A percentile compares a stretch with the other conserved stretches of the same genome.
Conservation (phyloP, 495 filamentous ascomycete species). For the Penicillium diatomitis region DNA sequence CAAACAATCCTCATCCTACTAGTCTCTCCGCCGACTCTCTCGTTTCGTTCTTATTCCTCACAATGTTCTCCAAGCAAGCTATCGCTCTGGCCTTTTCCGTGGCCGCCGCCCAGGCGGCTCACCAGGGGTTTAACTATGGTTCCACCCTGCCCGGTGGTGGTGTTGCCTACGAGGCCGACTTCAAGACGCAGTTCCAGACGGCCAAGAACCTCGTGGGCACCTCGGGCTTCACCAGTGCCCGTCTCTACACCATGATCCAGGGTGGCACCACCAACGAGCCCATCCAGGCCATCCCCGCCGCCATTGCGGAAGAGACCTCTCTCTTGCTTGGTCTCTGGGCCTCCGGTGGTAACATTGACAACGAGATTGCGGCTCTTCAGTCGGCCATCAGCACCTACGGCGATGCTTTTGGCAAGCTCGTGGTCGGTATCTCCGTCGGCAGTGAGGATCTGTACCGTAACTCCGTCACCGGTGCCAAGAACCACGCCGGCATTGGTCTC, state of each 20-base stretch:
- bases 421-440: slow-evolving; percentile 83
- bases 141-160: slow-evolving; percentile 51
- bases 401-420: slow-evolving; percentile 46
- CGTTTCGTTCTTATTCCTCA: background rate
- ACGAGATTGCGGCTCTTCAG: slow-evolving; percentile 61
- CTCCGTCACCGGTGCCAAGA: slow-evolving; percentile 46
- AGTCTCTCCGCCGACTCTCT: too few species aligned
- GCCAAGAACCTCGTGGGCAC: slow-evolving; percentile 62
- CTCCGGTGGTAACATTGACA: slow-evolving; percentile 59
- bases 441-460: slow-evolving; percentile 85
- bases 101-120: slow-evolving; percentile 37
- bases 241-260: slow-evolving; percentile 57
- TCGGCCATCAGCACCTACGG: slow-evolving; percentile 56
- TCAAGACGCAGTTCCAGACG: slow-evolving; percentile 57
- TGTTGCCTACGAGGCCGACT: slow-evolving; percentile 55
- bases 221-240: slow-evolving; percentile 65
- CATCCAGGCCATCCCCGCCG: slow-evolving; percentile 66
- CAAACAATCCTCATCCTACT: too few species aligned
- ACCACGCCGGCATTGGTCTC: slow-evolving; percentile 47
- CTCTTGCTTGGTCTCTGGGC: slow-evolving; percentile 75
- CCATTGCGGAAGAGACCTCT: slow-evolving; percentile 60
- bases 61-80: slow-evolving; percentile 29
- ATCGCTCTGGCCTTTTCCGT: slow-evolving; percentile 38
- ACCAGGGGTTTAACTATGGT: slow-evolving; percentile 81
- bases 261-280: slow-evolving; percentile 48